phyloP scores from a whole-genome alignment of 75 land plant species.

The Picea sitchensis region DNA sequence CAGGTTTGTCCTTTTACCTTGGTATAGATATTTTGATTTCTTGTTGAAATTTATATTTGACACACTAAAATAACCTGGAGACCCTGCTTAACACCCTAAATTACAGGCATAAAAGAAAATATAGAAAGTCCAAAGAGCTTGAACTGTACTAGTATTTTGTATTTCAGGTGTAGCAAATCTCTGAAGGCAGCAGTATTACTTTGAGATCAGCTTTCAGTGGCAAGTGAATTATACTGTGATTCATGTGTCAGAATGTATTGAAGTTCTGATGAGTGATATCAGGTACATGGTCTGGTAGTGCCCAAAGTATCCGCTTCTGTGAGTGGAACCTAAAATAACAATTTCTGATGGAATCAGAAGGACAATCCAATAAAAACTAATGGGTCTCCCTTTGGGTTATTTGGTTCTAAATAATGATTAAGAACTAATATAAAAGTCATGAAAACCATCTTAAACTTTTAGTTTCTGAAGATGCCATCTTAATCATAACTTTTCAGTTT shows the following conservation, averaged over 20 bases:
- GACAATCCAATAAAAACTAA: neutral
- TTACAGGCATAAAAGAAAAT: slow-evolving; percentile 1
- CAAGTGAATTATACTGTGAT: slow-evolving; percentile 12
- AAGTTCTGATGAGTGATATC: slow-evolving; percentile 11
- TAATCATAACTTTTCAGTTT: neutral
- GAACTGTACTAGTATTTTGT: slow-evolving; percentile 14
- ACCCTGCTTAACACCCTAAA: slow-evolving; percentile 12
- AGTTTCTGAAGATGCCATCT: neutral
- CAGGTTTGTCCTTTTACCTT: slow-evolving; percentile 8
- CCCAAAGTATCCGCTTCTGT: slow-evolving; percentile 9
- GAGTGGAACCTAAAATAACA: slow-evolving; percentile 11
- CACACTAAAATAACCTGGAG: neutral
- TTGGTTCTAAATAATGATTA: neutral
- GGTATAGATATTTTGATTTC: neutral
- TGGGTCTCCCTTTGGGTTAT: slow-evolving; percentile 9
- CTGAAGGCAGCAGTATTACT: slow-evolving; percentile 11
- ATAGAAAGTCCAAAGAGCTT: slow-evolving; percentile 11
- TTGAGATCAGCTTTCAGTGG: slow-evolving; percentile 12
- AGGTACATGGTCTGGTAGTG: slow-evolving; percentile 14
- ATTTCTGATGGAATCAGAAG: neutral
- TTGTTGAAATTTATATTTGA: slow-evolving; percentile 3
- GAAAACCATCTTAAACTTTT: neutral
- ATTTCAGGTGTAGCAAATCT: slow-evolving; percentile 9
- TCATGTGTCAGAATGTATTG: slow-evolving; percentile 10
- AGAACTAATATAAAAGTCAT: neutral